Evolutionary conservation across 2,329 filamentous ascomycete species (phyloP).

Genomic region (Boeremia exigua): DNA sequence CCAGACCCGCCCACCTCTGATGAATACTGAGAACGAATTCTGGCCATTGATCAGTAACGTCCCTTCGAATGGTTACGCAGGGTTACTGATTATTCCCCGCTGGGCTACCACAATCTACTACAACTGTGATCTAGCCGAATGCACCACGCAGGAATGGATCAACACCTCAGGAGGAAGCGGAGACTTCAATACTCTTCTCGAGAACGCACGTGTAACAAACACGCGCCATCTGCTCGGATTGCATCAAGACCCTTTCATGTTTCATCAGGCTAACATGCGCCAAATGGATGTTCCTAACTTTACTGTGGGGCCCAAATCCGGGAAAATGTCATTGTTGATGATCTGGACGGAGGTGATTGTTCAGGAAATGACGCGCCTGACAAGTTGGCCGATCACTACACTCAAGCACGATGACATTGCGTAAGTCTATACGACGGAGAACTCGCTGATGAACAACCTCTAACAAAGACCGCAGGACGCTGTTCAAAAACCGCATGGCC

Average conservation of each 20-base stretch:
- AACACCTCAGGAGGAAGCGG: slow-evolving; percentile 63
- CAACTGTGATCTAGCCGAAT: slow-evolving; percentile 65
- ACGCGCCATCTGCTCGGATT: slow-evolving; percentile 64
- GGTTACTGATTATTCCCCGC: slow-evolving; percentile 64
- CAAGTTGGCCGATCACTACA: slow-evolving; percentile 60
- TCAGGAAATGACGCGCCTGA: slow-evolving; percentile 61
- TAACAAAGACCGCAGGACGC: slow-evolving; percentile 17
- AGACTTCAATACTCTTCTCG: slow-evolving; percentile 59
- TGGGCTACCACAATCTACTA: slow-evolving; percentile 70
- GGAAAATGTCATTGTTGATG: slow-evolving; percentile 60
- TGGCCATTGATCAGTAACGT: slow-evolving; percentile 63
- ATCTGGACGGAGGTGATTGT: slow-evolving; percentile 63
- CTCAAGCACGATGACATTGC: slow-evolving; percentile 64
- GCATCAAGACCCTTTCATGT: slow-evolving; percentile 65
- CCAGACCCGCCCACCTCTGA: slow-evolving; percentile 56
- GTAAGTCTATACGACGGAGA: not conserved
- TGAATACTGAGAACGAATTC: slow-evolving; percentile 60
- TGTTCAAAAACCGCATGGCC: slow-evolving; percentile 60
- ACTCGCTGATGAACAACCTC: not conserved
- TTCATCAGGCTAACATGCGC: slow-evolving; percentile 68
- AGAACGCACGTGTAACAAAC: slow-evolving; percentile 59
- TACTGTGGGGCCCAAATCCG: slow-evolving; percentile 17
- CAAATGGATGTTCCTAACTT: slow-evolving; percentile 52
- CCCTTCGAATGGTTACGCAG: slow-evolving; percentile 60
- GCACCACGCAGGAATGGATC: slow-evolving; percentile 66